A percentile compares a stretch with the other conserved stretches of the same genome.
phyloP scores from a whole-genome alignment of 495 filamentous ascomycete genomes.

The Haplographium delicatum region DNA sequence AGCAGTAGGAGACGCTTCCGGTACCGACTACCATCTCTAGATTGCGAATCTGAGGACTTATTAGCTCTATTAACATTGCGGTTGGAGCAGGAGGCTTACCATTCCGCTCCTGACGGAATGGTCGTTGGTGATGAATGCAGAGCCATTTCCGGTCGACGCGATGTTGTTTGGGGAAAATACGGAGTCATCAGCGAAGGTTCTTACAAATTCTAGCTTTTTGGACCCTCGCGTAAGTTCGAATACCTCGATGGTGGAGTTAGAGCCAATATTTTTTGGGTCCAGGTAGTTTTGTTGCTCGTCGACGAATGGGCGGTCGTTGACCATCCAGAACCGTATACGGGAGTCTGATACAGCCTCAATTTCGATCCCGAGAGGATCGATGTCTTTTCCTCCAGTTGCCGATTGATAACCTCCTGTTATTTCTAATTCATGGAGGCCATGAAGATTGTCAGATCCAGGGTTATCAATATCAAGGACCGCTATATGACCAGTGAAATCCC shows the following conservation, averaged over 20 bases:
- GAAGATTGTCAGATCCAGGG: constrained; percentile 1
- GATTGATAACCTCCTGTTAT: constrained; percentile 1
- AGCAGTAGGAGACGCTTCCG: constrained; percentile 25
- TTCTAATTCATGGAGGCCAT: neutral
- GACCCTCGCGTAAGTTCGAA: constrained; percentile 20
- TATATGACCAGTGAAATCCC: neutral
- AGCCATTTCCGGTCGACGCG: constrained; percentile 21
- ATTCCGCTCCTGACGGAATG: constrained; percentile 24
- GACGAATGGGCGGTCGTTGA: constrained; percentile 33
- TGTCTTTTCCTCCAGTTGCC: neutral
- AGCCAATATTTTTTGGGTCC: constrained; percentile 24
- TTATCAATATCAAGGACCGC: constrained; percentile 5
- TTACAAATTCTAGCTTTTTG: constrained; percentile 22
- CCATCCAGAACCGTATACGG: constrained; percentile 29
- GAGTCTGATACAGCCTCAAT: neutral
- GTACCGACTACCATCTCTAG: constrained; percentile 4
- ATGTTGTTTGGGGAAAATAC: constrained; percentile 29
- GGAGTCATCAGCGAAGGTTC: constrained; percentile 25
- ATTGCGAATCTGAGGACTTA: neutral
- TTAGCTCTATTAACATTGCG: too few species aligned
- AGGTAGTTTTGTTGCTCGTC: constrained; percentile 25
- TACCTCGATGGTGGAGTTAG: constrained; percentile 33
- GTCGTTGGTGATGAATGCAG: constrained; percentile 30
- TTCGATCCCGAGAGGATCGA: constrained; percentile 5
- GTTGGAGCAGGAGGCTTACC: too few species aligned